These are phyloP conservation scores for Rhododendron ovatum DNA, from an alignment of 148 eudicot genomes.

Conservation along the genomic window DNA sequence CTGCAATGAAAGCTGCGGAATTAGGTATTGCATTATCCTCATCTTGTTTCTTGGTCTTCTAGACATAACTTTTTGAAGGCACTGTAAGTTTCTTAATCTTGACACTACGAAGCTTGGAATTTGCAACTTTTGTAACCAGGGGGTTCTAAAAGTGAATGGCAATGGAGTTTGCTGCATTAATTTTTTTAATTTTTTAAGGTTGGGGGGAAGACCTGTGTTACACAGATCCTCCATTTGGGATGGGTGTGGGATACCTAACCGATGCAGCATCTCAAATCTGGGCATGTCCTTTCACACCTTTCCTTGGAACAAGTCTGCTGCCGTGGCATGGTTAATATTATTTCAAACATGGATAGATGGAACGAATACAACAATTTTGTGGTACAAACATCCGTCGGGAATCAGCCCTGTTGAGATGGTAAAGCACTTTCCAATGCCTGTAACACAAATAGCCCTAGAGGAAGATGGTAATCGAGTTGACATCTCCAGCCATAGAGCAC, in stretches of 20 bases:
- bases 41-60: background rate
- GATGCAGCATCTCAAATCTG: background rate
- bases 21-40: slow-evolving; percentile 40
- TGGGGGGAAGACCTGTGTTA: background rate
- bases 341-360: background rate
- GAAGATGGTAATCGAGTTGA: background rate
- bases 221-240: background rate
- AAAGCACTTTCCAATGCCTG: background rate
- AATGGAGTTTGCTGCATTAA: background rate
- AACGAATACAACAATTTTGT: background rate
- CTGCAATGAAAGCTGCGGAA: slow-evolving; percentile 93
- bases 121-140: background rate
- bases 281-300: background rate
- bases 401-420: background rate
- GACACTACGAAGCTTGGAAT: background rate
- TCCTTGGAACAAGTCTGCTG: background rate
- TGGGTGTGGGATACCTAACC: background rate
- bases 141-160: background rate
- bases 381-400: background rate
- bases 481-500: background rate
- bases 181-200: background rate
- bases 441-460: background rate
- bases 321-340: background rate
- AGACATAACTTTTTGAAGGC: background rate
- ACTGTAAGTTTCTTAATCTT: background rate